Conservation (phyloP, 495 filamentous ascomycete genomes). For the Hypoxylon trugodes region DNA sequence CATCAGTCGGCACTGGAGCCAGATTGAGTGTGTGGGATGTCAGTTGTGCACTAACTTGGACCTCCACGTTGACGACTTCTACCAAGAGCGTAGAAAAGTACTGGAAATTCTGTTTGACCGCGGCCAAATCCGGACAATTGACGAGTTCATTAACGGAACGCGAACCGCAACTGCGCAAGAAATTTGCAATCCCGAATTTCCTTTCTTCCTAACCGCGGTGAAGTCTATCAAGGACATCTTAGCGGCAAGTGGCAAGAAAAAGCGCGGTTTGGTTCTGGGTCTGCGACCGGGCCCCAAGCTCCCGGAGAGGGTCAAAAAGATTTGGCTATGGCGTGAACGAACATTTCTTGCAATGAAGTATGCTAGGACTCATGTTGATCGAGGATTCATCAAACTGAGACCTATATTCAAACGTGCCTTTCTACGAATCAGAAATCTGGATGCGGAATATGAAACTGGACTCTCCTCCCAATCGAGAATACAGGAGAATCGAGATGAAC, state of each 20-base stretch:
- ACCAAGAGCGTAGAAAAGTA: conserved; percentile 1
- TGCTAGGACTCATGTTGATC: not conserved
- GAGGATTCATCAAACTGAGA: not conserved
- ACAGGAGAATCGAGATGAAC: not conserved
- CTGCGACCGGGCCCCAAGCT: not conserved
- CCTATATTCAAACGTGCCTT: not conserved
- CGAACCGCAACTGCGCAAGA: not conserved
- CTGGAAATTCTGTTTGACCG: not conserved
- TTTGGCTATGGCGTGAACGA: conserved; percentile 13
- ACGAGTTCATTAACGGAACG: not conserved
- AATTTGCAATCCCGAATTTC: not conserved
- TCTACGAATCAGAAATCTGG: no score
- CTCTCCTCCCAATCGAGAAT: no score
- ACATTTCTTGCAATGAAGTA: not conserved
- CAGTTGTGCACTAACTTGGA: not conserved
- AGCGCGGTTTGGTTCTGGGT: conserved; percentile 1
- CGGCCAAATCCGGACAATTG: not conserved
- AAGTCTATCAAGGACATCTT: not conserved
- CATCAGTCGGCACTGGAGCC: not conserved
- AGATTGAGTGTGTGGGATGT: conserved; percentile 28
- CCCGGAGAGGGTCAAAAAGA: not conserved
- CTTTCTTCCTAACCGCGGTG: conserved; percentile 11
- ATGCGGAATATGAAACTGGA: no score
- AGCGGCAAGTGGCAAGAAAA: not conserved
- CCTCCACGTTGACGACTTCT: conserved; percentile 9